Base-by-base conservation (phyloP, 495 filamentous ascomycete species). In the Penicillium herquei region DNA sequence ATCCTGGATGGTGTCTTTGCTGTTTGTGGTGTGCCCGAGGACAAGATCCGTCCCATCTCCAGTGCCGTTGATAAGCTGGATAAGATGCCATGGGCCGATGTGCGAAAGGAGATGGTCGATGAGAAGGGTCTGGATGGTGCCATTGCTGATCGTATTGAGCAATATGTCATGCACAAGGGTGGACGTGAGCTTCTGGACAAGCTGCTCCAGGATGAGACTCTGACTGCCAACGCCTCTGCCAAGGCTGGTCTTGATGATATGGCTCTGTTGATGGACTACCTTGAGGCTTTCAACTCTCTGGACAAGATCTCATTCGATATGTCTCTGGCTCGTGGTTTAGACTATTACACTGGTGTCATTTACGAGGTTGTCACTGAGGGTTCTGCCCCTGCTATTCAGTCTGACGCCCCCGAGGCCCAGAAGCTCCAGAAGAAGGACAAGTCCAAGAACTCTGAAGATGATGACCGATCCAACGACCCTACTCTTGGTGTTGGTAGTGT, bases 61-160 rank as follows among this genome's bases (percentile, higher is more conserved):
- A 90, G 86, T 21, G 93, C 93, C 4, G 93, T 98, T 13, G 93
- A 98, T 75, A 98, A 98, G 78, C 76, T 98, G 45, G 93, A 98
- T 71, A 98, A 98, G 76, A 75, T 87, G 65, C 86, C 90, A 0
- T 96, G 92, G 90, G 84, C 83, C 12, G 92, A 96, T 56, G 92
- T 97, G 50, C 83, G 84, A 53, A 89, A 88, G 64, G 92, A 96
- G 64, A 97, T 97, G 92, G 85, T 88, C 5, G 88, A 92, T 46
- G 89, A 96, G 52, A 98, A 98, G 74, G 91, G 91, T 0, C 79
- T 98, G 1, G 81, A 82, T 26, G 72, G 71, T 10, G 84, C 79
- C 13, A 80, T 90, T 30, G 92, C 93, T 30, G 91, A 96, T 63
- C 85, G 84, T 64, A 95, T 98, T 60, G 91, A 91, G 59, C 83